Evolutionary conservation across 2,329 filamentous ascomycete species (phyloP).

Genomic region (Ramularia collo-cygni): DNA sequence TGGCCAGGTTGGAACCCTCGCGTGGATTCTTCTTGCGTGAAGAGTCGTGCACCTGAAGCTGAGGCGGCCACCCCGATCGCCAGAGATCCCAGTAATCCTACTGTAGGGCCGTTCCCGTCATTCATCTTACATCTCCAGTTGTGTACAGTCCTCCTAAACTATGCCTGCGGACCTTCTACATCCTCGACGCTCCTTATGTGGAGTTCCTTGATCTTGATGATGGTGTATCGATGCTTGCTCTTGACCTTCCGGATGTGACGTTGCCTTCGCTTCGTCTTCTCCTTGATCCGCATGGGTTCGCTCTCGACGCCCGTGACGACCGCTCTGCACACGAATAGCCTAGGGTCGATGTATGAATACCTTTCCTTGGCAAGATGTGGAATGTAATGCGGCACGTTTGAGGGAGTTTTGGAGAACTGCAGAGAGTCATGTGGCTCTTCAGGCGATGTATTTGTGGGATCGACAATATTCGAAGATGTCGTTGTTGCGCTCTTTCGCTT

Average conservation of each 20-base stretch:
- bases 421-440: constrained; percentile 20
- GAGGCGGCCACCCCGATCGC: too few relatives aligned
- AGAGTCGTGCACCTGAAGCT: too few relatives aligned
- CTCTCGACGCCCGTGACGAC: constrained; percentile 78
- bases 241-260: constrained; percentile 63
- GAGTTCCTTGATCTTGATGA: constrained; percentile 77
- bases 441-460: constrained; percentile 7
- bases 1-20: too few relatives aligned
- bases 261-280: constrained; percentile 60
- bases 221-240: constrained; percentile 88
- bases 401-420: constrained; percentile 23
- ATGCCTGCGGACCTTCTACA: constrained; percentile 33
- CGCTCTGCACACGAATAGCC: constrained; percentile 77
- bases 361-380: constrained; percentile 34
- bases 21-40: too few relatives aligned
- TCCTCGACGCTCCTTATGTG: constrained; percentile 56
- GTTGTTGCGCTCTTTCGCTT: constrained; percentile 25
- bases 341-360: constrained; percentile 63
- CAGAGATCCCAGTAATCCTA: too few relatives aligned
- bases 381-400: constrained; percentile 30
- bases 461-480: constrained; percentile 17
- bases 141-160: too few relatives aligned
- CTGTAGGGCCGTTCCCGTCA: too few relatives aligned
- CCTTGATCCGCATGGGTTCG: constrained; percentile 50
- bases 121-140: too few relatives aligned